Evolutionary conservation across 1,284 basidiomycete genomes (phyloP).

Genomic region (Inonotus obliquus): DNA sequence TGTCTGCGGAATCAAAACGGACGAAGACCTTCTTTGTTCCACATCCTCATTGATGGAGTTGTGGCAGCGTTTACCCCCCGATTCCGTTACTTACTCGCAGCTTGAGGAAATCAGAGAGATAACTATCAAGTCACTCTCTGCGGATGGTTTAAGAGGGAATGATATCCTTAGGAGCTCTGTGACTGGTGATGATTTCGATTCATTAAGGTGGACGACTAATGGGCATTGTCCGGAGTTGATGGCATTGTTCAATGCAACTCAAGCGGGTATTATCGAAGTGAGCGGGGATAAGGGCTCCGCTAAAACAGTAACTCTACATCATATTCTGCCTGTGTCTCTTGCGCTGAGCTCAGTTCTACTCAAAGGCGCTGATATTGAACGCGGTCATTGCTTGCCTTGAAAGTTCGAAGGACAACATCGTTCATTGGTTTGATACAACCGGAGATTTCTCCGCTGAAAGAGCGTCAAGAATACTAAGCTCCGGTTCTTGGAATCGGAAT

Average conservation of each 20-base stretch:
- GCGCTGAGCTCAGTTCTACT: background rate
- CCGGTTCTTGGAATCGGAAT: slow-evolving; percentile 26
- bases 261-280: slow-evolving; percentile 52
- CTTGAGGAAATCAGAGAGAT: slow-evolving; percentile 37
- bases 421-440: slow-evolving; percentile 66
- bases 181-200: slow-evolving; percentile 16
- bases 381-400: slow-evolving; percentile 49
- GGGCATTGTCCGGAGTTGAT: slow-evolving; percentile 40
- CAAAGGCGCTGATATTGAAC: slow-evolving; percentile 54
- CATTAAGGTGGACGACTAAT: slow-evolving; percentile 28
- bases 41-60: slow-evolving; percentile 39
- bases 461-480: slow-evolving; percentile 27
- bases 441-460: slow-evolving; percentile 59
- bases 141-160: slow-evolving; percentile 36
- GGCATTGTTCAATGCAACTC: slow-evolving; percentile 40
- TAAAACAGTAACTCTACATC: slow-evolving; percentile 48
- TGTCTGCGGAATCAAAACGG: slow-evolving; percentile 47
- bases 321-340: slow-evolving; percentile 4
- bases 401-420: slow-evolving; percentile 32
- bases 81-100: slow-evolving; percentile 42
- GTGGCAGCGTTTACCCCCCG: slow-evolving; percentile 44
- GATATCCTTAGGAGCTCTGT: slow-evolving; percentile 30
- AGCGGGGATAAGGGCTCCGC: slow-evolving; percentile 58
- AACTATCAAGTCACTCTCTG: slow-evolving; percentile 39
- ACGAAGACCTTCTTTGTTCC: slow-evolving; percentile 52